These are phyloP conservation scores for Atkinsonella hypoxylon DNA, from an alignment of 2,329 filamentous ascomycete species.

Conservation along the genomic window DNA sequence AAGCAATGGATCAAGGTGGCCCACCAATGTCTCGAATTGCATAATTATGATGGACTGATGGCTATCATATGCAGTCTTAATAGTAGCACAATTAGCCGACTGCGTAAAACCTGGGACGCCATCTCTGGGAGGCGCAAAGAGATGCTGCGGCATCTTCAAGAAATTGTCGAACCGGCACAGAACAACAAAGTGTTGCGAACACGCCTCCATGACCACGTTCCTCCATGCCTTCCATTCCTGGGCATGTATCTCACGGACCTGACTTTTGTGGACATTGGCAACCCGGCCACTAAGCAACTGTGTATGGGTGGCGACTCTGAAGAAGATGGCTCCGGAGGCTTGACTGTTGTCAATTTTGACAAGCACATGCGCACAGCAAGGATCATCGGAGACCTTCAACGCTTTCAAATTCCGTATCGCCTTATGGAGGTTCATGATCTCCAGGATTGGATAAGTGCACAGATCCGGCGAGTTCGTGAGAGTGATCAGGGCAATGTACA, in stretches of 20 bases:
- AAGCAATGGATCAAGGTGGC: constrained; percentile 99
- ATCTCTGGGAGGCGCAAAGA: constrained; percentile 76
- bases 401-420: constrained; percentile 88
- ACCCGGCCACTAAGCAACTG: constrained; percentile 72
- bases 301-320: constrained; percentile 32
- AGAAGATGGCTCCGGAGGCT: constrained; percentile 52
- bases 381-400: constrained; percentile 89
- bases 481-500: constrained; percentile 43
- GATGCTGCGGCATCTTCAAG: constrained; percentile 64
- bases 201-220: constrained; percentile 72
- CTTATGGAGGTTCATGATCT: constrained; percentile 75
- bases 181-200: constrained; percentile 84
- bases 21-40: constrained; percentile 70
- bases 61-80: constrained; percentile 92
- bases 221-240: constrained; percentile 88
- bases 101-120: constrained; percentile 85
- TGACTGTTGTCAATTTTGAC: constrained; percentile 92
- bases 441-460: constrained; percentile 81
- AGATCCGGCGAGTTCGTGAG: constrained; percentile 65
- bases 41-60: constrained; percentile 96
- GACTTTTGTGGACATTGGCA: constrained; percentile 91
- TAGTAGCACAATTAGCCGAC: constrained; percentile 76
- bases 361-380: constrained; percentile 91
- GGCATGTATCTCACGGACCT: constrained; percentile 95
- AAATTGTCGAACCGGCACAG: constrained; percentile 77